Evolutionary conservation across 2,329 filamentous ascomycete genomes (phyloP).

Genomic region (Colletotrichum acutatum): DNA sequence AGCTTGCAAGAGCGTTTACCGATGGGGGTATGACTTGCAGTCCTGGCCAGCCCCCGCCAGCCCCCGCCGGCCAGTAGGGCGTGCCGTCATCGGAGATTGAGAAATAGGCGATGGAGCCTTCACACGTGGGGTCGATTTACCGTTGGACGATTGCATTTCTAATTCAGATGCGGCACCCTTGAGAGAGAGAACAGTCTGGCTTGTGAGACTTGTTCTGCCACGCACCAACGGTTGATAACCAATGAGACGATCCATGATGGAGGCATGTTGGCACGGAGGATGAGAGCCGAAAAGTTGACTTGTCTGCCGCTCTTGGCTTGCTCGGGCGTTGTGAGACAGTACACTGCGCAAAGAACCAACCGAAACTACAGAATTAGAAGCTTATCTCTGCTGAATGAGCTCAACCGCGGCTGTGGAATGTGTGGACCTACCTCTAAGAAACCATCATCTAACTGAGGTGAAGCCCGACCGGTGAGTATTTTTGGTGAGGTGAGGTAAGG

Average conservation of each 20-base stretch:
- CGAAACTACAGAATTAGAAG: neutral
- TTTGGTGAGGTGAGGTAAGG: slow-evolving; percentile 21
- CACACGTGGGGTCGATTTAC: slow-evolving; percentile 27
- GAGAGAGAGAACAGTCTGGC: slow-evolving; percentile 10
- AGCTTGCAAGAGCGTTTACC: slow-evolving; percentile 13
- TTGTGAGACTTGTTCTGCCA: slow-evolving; percentile 12
- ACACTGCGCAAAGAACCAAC: neutral
- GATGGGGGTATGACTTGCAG: slow-evolving; percentile 20
- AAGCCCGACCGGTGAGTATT: slow-evolving; percentile 1
- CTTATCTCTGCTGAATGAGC: slow-evolving; percentile 8
- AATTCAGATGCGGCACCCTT: slow-evolving; percentile 1
- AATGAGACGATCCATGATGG: slow-evolving; percentile 11
- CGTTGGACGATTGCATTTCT: slow-evolving; percentile 32
- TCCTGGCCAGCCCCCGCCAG: neutral
- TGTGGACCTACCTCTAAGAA: neutral
- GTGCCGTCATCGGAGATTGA: slow-evolving; percentile 34
- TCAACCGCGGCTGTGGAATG: slow-evolving; percentile 20
- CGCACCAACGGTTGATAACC: slow-evolving; percentile 1
- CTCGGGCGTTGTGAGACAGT: slow-evolving; percentile 17
- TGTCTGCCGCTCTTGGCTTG: neutral
- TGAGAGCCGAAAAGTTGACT: neutral
- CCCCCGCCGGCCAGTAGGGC: neutral
- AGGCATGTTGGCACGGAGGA: neutral
- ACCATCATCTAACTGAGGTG: neutral
- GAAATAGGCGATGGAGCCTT: slow-evolving; percentile 11